A percentile compares a stretch with the other conserved stretches of the same genome.
phyloP scores from a whole-genome alignment of 2,329 filamentous ascomycete species.

The Penicillium sp. region DNA sequence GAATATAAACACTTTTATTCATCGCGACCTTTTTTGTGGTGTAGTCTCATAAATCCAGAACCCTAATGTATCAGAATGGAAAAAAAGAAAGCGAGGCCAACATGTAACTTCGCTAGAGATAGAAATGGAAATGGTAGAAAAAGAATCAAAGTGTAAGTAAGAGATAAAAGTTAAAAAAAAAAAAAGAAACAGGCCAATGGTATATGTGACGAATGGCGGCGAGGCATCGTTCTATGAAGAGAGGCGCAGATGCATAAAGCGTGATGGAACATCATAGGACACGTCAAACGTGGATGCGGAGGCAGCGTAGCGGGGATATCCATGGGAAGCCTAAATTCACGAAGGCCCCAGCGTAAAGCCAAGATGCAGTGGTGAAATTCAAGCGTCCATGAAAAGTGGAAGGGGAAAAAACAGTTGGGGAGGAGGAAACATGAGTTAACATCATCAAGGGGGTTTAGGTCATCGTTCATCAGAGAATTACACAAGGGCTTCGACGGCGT shows the following conservation, averaged over 20 bases:
- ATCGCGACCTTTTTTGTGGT: conserved; percentile 6
- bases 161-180: conserved; percentile 4
- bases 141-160: conserved; percentile 4
- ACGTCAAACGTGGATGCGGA: conserved; percentile 34
- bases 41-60: not conserved
- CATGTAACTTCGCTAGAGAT: conserved; percentile 6
- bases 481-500: conserved; percentile 43
- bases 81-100: conserved; percentile 9
- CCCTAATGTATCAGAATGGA: conserved; percentile 6
- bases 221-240: conserved; percentile 27
- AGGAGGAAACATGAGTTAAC: not conserved
- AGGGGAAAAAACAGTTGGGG: conserved; percentile 5
- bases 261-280: conserved; percentile 26
- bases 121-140: not conserved
- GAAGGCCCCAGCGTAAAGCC: not conserved
- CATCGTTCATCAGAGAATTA: conserved; percentile 38
- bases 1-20: conserved; percentile 19
- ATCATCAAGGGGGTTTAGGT: not conserved
- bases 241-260: conserved; percentile 34
- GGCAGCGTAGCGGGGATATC: conserved; percentile 23
- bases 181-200: conserved; percentile 16
- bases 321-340: conserved; percentile 22
- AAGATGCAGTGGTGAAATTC: not conserved
- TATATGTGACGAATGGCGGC: conserved; percentile 23
- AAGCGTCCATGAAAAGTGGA: not conserved